Percentiles rank a stretch among this genome's conserved stretches.
phyloP scores from a whole-genome alignment of 2,329 filamentous ascomycete species.

The Xylariaceae sp. region DNA sequence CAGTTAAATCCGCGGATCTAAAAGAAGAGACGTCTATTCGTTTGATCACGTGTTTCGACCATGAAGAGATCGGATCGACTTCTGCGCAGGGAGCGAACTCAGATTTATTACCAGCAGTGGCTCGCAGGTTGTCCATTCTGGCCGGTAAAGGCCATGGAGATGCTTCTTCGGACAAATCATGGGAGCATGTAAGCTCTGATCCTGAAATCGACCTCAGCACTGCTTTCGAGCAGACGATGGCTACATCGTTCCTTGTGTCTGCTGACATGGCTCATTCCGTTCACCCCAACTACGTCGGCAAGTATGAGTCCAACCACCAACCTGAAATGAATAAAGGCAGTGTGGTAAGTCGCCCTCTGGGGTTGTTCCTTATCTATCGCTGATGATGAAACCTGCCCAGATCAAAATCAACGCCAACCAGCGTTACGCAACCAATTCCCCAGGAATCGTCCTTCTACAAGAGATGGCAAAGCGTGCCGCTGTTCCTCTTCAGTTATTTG shows the following conservation, averaged over 20 bases:
- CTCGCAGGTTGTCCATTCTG: conserved; percentile 80
- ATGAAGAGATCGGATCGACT: conserved; percentile 92
- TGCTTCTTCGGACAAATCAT: conserved; percentile 57
- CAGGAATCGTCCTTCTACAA: conserved; percentile 87
- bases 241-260: conserved; percentile 88
- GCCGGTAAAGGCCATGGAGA: conserved; percentile 52
- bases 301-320: conserved; percentile 87
- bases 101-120: conserved; percentile 81
- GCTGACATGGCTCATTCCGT: conserved; percentile 98
- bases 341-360: too few species aligned
- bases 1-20: conserved; percentile 61
- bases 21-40: conserved; percentile 78
- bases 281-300: conserved; percentile 88
- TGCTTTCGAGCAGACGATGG: conserved; percentile 87
- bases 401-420: conserved; percentile 99
- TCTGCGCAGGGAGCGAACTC: conserved; percentile 93
- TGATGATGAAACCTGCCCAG: too few species aligned
- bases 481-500: conserved; percentile 91
- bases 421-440: conserved; percentile 93
- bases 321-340: conserved; percentile 96
- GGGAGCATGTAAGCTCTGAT: conserved; percentile 51
- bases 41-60: conserved; percentile 91
- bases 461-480: conserved; percentile 71
- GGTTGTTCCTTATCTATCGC: too few species aligned
- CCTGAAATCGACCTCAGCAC: conserved; percentile 63